Percentiles rank a stretch among this genome's conserved stretches.
These are phyloP conservation scores for Cystobasidium slooffiae DNA, from an alignment of 1,284 basidiomycete genomes.

Conservation along the genomic window DNA sequence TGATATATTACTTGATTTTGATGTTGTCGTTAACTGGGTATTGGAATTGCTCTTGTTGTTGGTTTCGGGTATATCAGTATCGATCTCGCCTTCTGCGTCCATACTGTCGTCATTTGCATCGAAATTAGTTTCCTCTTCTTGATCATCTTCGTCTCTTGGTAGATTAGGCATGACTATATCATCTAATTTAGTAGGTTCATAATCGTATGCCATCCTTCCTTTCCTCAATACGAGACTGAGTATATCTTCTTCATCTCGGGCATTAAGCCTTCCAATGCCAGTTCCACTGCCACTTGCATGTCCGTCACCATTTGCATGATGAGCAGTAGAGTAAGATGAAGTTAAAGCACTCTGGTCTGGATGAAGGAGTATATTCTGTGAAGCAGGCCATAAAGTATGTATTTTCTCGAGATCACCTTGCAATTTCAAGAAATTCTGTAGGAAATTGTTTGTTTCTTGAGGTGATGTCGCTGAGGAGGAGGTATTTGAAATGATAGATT, in stretches of 20 bases:
- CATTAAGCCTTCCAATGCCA: not conserved
- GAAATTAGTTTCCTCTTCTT: no score
- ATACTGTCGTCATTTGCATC: slow-evolving; percentile 2
- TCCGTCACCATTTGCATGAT: not conserved
- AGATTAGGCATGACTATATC: slow-evolving; percentile 39
- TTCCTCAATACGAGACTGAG: slow-evolving; percentile 30
- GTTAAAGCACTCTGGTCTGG: not conserved
- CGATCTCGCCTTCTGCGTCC: slow-evolving; percentile 5
- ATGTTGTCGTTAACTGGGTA: slow-evolving; percentile 1
- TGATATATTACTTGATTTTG: not conserved
- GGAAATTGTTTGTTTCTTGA: slow-evolving; percentile 21
- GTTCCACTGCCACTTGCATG: not conserved
- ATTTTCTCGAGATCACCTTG: slow-evolving; percentile 40
- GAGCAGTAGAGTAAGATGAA: not conserved
- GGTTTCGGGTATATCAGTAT: not conserved
- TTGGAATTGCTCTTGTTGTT: not conserved
- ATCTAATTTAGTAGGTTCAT: slow-evolving; percentile 38
- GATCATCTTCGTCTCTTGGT: slow-evolving; percentile 19
- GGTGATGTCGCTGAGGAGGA: not conserved
- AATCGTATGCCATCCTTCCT: slow-evolving; percentile 35
- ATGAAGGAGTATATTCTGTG: slow-evolving; percentile 31
- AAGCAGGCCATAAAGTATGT: slow-evolving; percentile 37
- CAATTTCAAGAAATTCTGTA: slow-evolving; percentile 27
- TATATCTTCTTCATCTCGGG: slow-evolving; percentile 22
- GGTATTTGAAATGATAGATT: slow-evolving; percentile 8